Evolutionary conservation across 495 filamentous ascomycete genomes (phyloP).

Genomic region (Neurospora cerealis): DNA sequence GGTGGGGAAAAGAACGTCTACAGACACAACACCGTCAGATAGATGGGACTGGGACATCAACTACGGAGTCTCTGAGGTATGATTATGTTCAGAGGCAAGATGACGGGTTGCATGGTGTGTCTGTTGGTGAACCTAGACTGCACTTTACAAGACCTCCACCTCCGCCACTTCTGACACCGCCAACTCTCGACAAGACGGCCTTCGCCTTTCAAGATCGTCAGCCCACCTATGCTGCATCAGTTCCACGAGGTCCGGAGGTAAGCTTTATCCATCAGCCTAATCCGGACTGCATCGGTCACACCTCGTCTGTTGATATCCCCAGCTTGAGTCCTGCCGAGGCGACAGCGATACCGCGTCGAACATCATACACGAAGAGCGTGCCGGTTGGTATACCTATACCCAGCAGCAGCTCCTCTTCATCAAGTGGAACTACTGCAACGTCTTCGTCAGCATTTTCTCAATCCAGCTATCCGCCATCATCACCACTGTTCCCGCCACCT

Average conservation of each 20-base stretch:
- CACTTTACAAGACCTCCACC: slow-evolving; percentile 26
- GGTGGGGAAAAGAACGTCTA: not conserved
- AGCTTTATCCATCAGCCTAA: slow-evolving; percentile 32
- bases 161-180: slow-evolving; percentile 31
- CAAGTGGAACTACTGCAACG: slow-evolving; percentile 12
- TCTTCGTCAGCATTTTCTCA: slow-evolving; percentile 22
- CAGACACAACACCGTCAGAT: not conserved
- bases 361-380: slow-evolving; percentile 33
- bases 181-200: slow-evolving; percentile 18
- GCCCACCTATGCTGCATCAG: slow-evolving; percentile 27
- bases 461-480: slow-evolving; percentile 35
- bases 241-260: slow-evolving; percentile 24
- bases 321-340: slow-evolving; percentile 18
- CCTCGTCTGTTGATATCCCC: slow-evolving; percentile 18
- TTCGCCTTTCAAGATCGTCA: slow-evolving; percentile 31
- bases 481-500: slow-evolving; percentile 29
- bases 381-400: slow-evolving; percentile 24
- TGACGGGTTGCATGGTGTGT: not conserved
- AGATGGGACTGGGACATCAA: not conserved
- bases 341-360: slow-evolving; percentile 23
- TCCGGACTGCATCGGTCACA: slow-evolving; percentile 26
- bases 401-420: slow-evolving; percentile 4
- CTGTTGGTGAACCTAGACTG: not conserved
- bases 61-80: not conserved
- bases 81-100: not conserved